Evolutionary conservation across 2,329 filamentous ascomycete genomes (phyloP).

Genomic region (Aspergillus pseudoglaucus): DNA sequence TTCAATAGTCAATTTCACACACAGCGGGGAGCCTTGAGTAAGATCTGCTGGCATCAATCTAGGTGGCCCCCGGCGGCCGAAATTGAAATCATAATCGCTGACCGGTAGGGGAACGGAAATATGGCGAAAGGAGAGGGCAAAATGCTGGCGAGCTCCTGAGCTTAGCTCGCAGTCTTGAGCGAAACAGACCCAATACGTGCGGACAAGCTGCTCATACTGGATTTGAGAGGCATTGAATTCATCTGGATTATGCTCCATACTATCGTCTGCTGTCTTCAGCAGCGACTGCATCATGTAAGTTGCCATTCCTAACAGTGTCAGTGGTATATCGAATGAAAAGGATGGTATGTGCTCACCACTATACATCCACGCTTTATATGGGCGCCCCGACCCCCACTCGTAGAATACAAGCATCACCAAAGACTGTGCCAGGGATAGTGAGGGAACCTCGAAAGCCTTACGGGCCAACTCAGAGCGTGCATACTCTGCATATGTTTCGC

Average conservation of each 20-base stretch:
- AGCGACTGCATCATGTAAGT: slow-evolving; percentile 35
- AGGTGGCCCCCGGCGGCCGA: slow-evolving; percentile 17
- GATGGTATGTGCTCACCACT: slow-evolving; percentile 20
- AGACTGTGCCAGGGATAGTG: slow-evolving; percentile 29
- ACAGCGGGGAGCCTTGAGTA: slow-evolving; percentile 14
- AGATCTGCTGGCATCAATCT: slow-evolving; percentile 26
- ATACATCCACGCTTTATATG: slow-evolving; percentile 36
- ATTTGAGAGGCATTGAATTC: slow-evolving; percentile 27
- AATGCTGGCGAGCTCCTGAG: slow-evolving; percentile 31
- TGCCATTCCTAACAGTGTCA: slow-evolving; percentile 24
- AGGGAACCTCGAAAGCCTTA: slow-evolving; percentile 27
- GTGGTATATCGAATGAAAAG: slow-evolving; percentile 4
- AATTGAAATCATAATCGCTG: slow-evolving; percentile 31
- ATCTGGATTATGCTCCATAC: slow-evolving; percentile 30
- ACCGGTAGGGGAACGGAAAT: slow-evolving; percentile 32
- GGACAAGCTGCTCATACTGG: slow-evolving; percentile 32
- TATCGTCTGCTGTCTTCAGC: slow-evolving; percentile 31
- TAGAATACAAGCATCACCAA: slow-evolving; percentile 32
- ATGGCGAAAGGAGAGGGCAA: slow-evolving; percentile 31
- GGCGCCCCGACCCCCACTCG: slow-evolving; percentile 30
- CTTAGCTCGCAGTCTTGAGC: slow-evolving; percentile 33
- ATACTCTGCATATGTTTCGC: slow-evolving; percentile 27
- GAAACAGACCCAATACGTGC: slow-evolving; percentile 34
- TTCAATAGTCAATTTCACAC: slow-evolving; percentile 24
- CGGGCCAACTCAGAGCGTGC: slow-evolving; percentile 25